phyloP scores from a whole-genome alignment of 2,329 filamentous ascomycete species.

The Cryphonectria nitschkei region DNA sequence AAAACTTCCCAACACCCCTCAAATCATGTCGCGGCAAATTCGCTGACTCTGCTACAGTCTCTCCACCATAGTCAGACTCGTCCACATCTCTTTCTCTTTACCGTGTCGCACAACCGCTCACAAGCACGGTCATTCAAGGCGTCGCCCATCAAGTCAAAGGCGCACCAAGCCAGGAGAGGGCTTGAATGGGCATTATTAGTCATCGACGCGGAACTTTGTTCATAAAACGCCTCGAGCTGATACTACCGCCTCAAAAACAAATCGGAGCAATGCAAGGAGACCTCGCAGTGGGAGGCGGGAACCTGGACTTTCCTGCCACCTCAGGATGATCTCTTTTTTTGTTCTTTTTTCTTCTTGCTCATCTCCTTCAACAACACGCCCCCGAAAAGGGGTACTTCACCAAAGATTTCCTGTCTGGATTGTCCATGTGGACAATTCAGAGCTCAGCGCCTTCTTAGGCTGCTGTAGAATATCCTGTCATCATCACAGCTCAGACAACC shows the following conservation, averaged over 20 bases:
- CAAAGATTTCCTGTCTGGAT: neutral
- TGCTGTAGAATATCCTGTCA: neutral
- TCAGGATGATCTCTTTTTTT: constrained; percentile 5
- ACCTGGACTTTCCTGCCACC: neutral
- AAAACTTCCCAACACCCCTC: no score
- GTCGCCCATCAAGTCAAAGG: neutral
- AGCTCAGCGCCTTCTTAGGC: neutral
- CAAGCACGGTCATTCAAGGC: neutral
- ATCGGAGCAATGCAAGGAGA: neutral
- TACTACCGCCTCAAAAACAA: neutral
- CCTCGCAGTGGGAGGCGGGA: neutral
- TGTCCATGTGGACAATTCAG: neutral
- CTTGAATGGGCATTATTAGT: neutral
- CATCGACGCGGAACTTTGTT: neutral
- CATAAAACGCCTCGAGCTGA: neutral
- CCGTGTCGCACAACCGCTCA: neutral
- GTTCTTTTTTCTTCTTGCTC: neutral
- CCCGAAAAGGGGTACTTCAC: neutral
- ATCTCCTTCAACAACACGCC: neutral
- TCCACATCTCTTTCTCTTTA: neutral
- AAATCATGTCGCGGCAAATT: neutral
- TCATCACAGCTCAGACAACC: neutral
- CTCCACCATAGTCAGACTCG: neutral
- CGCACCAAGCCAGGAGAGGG: neutral
- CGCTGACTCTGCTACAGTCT: neutral